Base-by-base conservation (phyloP, 2,329 filamentous ascomycete genomes). In the Ophiosphaerella narmari region DNA sequence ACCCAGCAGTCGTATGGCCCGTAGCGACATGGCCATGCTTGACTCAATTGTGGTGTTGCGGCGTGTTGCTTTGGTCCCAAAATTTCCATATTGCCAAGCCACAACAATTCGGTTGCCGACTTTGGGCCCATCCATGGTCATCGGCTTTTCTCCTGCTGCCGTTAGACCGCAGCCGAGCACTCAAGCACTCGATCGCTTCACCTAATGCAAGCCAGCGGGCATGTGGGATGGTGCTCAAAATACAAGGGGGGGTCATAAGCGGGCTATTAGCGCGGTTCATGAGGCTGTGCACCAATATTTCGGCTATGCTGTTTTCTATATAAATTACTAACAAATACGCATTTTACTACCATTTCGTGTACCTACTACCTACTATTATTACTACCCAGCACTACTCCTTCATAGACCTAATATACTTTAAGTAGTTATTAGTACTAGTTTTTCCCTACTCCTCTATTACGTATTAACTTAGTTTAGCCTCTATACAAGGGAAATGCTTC, bases 21-120 rank as follows among this genome's bases (percentile, higher is more conserved):
- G 67, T 58, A 71, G 50, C 51, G 69, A 70, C 69, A 72, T 69
- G 47, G 71, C 68, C 71, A 73, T 73, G 62, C 54, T 61, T 52
- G 52, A 23, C 37, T 21, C 39, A 50, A 48, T 49, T 52, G 55
- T 58, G 55, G 59, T 62, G 65, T 62, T 58, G 61, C 52, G 55
- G 43, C 5, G 31, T 18, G 40, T 46, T 38, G 38, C 47, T 43
- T 46, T 48, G 41, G 39, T 45, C 16, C 55, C 57, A 59, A 63
- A 54, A 57, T 52, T 56, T 61, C 62, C 48, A 54, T 52, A 55
- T 18, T 16, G 43, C 59, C 58, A 62, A 62, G 48, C 50, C 42
- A 55, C 31, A 11, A 41, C 29, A 44, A 55, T 46, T 47, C 51
- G 41, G 54, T 50, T 50, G 55, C 67, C 69, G 66, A 68, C 57